phyloP scores from a whole-genome alignment of 768 basidiomycete genomes.

The Trametes cubensis region DNA sequence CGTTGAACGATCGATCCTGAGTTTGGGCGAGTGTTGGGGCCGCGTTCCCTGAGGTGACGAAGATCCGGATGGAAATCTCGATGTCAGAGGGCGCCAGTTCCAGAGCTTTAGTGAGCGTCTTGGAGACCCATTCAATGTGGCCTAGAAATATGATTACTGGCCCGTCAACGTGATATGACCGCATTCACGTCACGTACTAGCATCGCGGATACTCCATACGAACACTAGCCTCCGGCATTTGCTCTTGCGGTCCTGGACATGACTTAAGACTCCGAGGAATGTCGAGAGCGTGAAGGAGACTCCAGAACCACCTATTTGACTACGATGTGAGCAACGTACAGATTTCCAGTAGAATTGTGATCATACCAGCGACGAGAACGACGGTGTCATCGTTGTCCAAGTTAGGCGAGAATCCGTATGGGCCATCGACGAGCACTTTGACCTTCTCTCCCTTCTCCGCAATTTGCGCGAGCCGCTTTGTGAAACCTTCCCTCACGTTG shows the following conservation, averaged over 20 bases:
- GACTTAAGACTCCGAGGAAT: constrained; percentile 45
- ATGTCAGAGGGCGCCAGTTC: constrained; percentile 35
- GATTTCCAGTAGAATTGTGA: no score
- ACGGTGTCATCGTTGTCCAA: constrained; percentile 47
- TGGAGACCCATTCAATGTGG: constrained; percentile 51
- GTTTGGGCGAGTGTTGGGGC: constrained; percentile 23
- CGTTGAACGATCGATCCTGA: not conserved
- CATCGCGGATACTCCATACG: constrained; percentile 47
- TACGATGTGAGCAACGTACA: no score
- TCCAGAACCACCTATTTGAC: constrained; percentile 49
- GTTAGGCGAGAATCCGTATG: constrained; percentile 51
- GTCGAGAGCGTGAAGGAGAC: constrained; percentile 51
- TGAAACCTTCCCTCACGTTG: constrained; percentile 62
- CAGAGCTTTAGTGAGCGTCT: constrained; percentile 39
- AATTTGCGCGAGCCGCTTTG: constrained; percentile 46
- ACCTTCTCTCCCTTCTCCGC: constrained; percentile 38
- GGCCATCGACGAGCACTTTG: constrained; percentile 60
- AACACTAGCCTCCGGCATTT: constrained; percentile 41
- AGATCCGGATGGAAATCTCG: constrained; percentile 43
- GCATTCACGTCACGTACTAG: constrained; percentile 31
- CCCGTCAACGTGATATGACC: not conserved
- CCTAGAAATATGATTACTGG: constrained; percentile 19
- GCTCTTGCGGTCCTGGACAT: constrained; percentile 30
- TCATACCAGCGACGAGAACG: constrained; percentile 53
- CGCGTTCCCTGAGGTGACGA: constrained; percentile 40